phyloP scores from a whole-genome alignment of 2,329 filamentous ascomycete species.

The Fusarium sambucinum region DNA sequence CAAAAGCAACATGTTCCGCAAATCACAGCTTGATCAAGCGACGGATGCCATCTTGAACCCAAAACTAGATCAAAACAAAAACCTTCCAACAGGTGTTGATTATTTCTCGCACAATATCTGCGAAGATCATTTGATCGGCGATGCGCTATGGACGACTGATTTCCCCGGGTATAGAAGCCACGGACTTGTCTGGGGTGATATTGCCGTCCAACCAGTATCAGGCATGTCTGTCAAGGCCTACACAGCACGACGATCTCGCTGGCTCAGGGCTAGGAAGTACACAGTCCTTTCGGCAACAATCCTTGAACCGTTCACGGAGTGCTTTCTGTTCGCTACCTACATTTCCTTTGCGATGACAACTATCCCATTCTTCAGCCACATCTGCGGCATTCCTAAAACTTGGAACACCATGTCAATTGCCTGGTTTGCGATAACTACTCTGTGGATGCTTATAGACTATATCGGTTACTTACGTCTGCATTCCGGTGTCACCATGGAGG shows the following conservation, averaged over 20 bases:
- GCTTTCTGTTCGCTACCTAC: conserved; percentile 84
- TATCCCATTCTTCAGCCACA: conserved; percentile 70
- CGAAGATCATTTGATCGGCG: conserved; percentile 96
- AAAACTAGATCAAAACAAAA: conserved; percentile 54
- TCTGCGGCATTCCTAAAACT: conserved; percentile 68
- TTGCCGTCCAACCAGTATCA: conserved; percentile 90
- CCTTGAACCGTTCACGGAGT: conserved; percentile 93
- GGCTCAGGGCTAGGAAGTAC: conserved; percentile 94
- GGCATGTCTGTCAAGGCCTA: conserved; percentile 84
- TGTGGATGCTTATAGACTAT: conserved; percentile 84
- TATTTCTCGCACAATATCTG: conserved; percentile 97
- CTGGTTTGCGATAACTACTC: conserved; percentile 73
- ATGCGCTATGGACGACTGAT: conserved; percentile 83
- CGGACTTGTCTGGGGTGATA: conserved; percentile 83
- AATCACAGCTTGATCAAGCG: conserved; percentile 85
- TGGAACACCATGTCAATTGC: conserved; percentile 74
- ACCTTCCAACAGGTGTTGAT: conserved; percentile 78
- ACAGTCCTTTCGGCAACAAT: conserved; percentile 90
- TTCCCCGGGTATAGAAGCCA: conserved; percentile 80
- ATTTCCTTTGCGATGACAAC: conserved; percentile 83
- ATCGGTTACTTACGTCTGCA: conserved; percentile 80
- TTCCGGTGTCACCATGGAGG: conserved; percentile 75
- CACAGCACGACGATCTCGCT: conserved; percentile 83
- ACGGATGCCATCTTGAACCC: conserved; percentile 64
- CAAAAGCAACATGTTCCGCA: conserved; percentile 99